Evolutionary conservation across 768 basidiomycete species (phyloP).

Genomic region (Lentinula guzmanii): DNA sequence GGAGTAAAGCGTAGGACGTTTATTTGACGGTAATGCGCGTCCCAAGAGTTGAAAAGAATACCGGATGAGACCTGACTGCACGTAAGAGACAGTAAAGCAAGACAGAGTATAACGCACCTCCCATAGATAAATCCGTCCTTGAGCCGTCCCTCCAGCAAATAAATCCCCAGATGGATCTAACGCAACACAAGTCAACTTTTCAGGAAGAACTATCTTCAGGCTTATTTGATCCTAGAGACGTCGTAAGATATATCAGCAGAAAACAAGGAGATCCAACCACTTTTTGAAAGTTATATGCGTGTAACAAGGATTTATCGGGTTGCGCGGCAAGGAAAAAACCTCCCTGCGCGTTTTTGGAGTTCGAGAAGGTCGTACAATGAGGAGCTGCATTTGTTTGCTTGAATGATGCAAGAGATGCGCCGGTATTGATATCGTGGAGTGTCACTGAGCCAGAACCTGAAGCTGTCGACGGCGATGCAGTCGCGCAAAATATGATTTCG

Average conservation of each 20-base stretch:
- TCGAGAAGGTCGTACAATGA: constrained; percentile 64
- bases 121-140: constrained; percentile 93
- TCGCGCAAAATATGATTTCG: constrained; percentile 62
- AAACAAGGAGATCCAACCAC: constrained; percentile 29
- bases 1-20: constrained; percentile 77
- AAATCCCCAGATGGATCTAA: constrained; percentile 67
- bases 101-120: constrained; percentile 54
- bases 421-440: constrained; percentile 79
- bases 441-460: constrained; percentile 59
- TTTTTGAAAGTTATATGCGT: constrained; percentile 94
- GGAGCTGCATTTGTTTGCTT: constrained; percentile 70
- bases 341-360: constrained; percentile 66
- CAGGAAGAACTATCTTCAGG: constrained; percentile 82
- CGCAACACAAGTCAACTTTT: constrained; percentile 79
- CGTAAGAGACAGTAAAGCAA: not conserved
- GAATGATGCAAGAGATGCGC: constrained; percentile 74
- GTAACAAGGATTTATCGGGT: constrained; percentile 80
- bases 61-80: constrained; percentile 77
- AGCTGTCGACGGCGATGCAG: constrained; percentile 39
- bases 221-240: constrained; percentile 77
- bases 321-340: constrained; percentile 83
- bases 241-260: not conserved
- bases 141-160: constrained; percentile 83
- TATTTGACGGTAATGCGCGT: constrained; percentile 92
- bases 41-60: constrained; percentile 87